Percentiles rank a stretch among this genome's conserved stretches.
These are phyloP conservation scores for Cylindrotheca fusiformis DNA, from an alignment of 108 stramenopile species.

Conservation along the genomic window DNA sequence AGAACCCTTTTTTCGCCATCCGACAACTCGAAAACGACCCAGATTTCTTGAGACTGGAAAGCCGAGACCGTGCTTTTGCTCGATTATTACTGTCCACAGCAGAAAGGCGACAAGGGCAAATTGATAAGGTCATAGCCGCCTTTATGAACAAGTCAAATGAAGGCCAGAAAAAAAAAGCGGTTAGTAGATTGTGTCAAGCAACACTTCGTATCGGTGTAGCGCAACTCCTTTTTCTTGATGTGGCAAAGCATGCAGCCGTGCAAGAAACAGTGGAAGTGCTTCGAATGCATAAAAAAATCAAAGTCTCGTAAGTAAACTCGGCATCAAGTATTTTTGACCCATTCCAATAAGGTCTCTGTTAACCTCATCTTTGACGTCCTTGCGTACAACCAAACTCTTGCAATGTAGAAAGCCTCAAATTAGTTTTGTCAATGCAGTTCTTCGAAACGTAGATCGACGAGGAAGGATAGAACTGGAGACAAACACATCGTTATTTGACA, in stretches of 20 bases:
- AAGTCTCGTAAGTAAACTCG: slow-evolving; percentile 26
- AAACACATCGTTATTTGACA: slow-evolving; percentile 47
- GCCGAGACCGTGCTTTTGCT: slow-evolving; percentile 69
- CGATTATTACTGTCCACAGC: slow-evolving; percentile 64
- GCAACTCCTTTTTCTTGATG: slow-evolving; percentile 68
- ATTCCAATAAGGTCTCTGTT: not conserved
- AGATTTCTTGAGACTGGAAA: slow-evolving; percentile 39
- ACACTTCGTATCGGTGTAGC: slow-evolving; percentile 65
- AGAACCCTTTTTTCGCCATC: slow-evolving; percentile 36
- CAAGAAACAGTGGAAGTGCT: slow-evolving; percentile 78
- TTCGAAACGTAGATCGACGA: slow-evolving; percentile 55
- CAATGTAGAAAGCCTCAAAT: slow-evolving; percentile 52
- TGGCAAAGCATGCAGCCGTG: slow-evolving; percentile 62
- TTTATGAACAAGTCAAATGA: slow-evolving; percentile 9
- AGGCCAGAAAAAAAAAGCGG: slow-evolving; percentile 22
- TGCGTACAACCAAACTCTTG: not conserved
- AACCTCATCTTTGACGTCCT: not conserved
- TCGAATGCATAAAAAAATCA: slow-evolving; percentile 34
- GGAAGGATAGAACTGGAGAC: slow-evolving; percentile 32
- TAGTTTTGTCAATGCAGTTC: slow-evolving; percentile 79
- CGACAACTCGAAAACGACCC: slow-evolving; percentile 48
- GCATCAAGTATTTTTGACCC: not conserved
- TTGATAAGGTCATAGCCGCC: slow-evolving; percentile 50
- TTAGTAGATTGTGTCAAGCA: slow-evolving; percentile 30
- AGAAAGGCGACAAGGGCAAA: slow-evolving; percentile 72